Percentiles rank a stretch among this genome's conserved stretches.
phyloP scores from a whole-genome alignment of 2,329 filamentous ascomycete genomes.

The Aspergillus oerlinghausenensis region DNA sequence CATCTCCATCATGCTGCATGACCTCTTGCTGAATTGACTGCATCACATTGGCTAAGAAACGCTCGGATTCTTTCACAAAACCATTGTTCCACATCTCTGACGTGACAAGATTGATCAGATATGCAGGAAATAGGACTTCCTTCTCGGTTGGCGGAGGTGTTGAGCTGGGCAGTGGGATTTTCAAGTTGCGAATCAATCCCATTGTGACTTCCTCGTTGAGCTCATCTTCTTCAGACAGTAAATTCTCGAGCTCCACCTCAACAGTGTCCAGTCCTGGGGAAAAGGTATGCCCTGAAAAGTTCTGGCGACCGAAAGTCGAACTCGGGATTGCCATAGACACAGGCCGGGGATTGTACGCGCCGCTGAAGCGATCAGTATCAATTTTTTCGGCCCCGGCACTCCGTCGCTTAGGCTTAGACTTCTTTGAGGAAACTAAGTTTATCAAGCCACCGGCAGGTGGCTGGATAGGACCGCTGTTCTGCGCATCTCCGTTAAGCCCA shows the following conservation, averaged over 20 bases:
- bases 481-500: conserved; percentile 53
- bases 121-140: conserved; percentile 96
- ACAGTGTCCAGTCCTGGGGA: conserved; percentile 81
- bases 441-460: conserved; percentile 72
- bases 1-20: conserved; percentile 97
- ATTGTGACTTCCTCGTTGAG: conserved; percentile 96
- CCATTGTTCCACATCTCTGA: conserved; percentile 99
- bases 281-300: conserved; percentile 70
- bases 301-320: conserved; percentile 56
- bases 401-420: conserved; percentile 74
- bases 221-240: conserved; percentile 91
- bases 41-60: conserved; percentile 98
- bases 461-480: conserved; percentile 57
- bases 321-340: conserved; percentile 84
- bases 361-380: conserved; percentile 84
- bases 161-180: conserved; percentile 84
- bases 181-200: conserved; percentile 91
- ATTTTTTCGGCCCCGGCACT: conserved; percentile 84
- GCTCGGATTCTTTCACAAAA: conserved; percentile 98
- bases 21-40: conserved; percentile 99
- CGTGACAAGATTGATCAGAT: conserved; percentile 97
- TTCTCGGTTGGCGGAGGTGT: conserved; percentile 93
- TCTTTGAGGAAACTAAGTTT: conserved; percentile 95
- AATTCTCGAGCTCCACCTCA: conserved; percentile 87
- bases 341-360: conserved; percentile 86